Evolutionary conservation across 2,329 filamentous ascomycete genomes (phyloP), one percentile per base, ranked within the genome.

Genomic region (Onygena corvina): DNA sequence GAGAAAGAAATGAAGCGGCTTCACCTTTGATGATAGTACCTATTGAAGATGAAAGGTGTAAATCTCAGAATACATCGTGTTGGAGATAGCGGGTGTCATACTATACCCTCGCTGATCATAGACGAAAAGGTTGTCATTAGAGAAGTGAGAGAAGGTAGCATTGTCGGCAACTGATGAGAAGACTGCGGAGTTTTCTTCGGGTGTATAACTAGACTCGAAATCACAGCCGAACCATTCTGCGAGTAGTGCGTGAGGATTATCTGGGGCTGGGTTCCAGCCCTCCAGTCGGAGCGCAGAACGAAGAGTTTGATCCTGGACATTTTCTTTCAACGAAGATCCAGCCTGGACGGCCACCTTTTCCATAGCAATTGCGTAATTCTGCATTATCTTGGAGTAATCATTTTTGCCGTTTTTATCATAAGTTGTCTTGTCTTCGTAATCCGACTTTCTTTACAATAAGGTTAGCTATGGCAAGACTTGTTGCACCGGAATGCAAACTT

Each of bases 171-270:
- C 71, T 0, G 76, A 76, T 0, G 76, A 76, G 51, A 76, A 82
- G 14, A 77, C 64, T 21, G 77, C 66, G 0, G 74, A 75, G 16
- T 71, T 74, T 44, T 76, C 64, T 46, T 81, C 77, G 0, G 80
- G 80, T 0, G 72, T 62, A 52, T 71, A 75, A 1, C 76, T 71
- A 35, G 72, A 71, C 56, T 84, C 81, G 66, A 73, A 83, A 52
- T 83, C 76, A 58, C 59, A 75, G 34, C 68, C 59, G 67, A 70
- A 78, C 75, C 79, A 84, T 50, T 85, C 81, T 1, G 77, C 71
- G 0, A 79, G 77, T 50, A 79, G 75, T 2, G 70, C 71, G 11
- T 71, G 65, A 66, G 75, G 74, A 47, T 81, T 69, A 35, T 61
- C 40, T 48, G 69, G 69, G 48, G 69, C 71, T 0, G 80, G 77